Evolutionary conservation across 2,329 filamentous ascomycete species (phyloP), one percentile per base, ranked within the genome.

Genomic region (Truncatella angustata): DNA sequence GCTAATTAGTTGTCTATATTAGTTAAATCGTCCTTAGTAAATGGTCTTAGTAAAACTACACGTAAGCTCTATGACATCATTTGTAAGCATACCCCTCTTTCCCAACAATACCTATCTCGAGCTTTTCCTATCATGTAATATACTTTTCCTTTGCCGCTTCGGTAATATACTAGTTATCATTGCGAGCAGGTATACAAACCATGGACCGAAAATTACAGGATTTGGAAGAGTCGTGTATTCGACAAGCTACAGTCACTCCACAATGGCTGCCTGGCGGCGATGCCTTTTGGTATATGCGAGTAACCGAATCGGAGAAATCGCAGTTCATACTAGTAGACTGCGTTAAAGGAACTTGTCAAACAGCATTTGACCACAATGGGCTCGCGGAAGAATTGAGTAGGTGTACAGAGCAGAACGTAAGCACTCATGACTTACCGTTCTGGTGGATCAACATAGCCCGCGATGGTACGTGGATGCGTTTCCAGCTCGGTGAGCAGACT

Each of bases 391-490:
- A 18, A 21, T 10, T 48, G 5, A 36, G 18, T 35, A 48, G 23
- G 16, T 18, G 18, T 9, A 21, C 45, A 12, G 7, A 37, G 21
- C 16, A 37, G 45, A 35, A 12, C 18, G 23, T 37, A 21, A 21
- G 30, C 21, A 5, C 45, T 21, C 3, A 32, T 10, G 16, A 21
- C 21, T 21, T 48, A 6, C 45, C 45, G n/a, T 48, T 48, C 14
- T 48, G 45, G 45, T 48, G 45, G 45, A 35, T 48, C 18, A 48
- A 48, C 21, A 16, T 48, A 12, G 32, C 45, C 12, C 30, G 12
- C 5, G 18, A 36, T 24, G 45, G 28, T 11, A 12, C 30, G 6
- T 48, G 45, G 28, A 34, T 48, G n/a, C 28, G 45, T 21, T 48
- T 48, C 18, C 45, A 48, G 45, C 21, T 48, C 20, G 32, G 36